A percentile compares a stretch with the other conserved stretches of the same genome.
phyloP scores from a whole-genome alignment of 2,329 filamentous ascomycete genomes.

The Calonectria pteridis region DNA sequence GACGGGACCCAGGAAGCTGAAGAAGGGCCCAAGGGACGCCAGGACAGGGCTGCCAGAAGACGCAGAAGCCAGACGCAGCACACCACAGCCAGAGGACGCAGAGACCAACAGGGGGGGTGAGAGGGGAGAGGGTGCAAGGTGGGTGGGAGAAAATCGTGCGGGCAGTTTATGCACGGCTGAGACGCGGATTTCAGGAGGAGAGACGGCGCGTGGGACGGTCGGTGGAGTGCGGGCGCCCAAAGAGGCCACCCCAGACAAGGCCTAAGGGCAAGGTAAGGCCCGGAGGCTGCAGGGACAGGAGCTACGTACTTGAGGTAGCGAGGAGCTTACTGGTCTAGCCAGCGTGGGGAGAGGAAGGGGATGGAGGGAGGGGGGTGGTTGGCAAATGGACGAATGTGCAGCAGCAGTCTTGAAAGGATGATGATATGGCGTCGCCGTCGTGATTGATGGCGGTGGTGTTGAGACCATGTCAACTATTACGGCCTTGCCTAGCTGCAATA shows the following conservation, averaged over 20 bases:
- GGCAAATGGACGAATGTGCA: neutral
- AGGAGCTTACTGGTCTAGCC: neutral
- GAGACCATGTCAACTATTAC: conserved; percentile 7
- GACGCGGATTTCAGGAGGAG: conserved; percentile 48
- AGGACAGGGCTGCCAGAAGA: conserved; percentile 9
- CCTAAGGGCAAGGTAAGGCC: conserved; percentile 4
- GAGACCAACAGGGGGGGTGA: conserved; percentile 13
- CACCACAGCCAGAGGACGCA: neutral
- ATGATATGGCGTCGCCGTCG: conserved; percentile 5
- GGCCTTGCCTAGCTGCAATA: neutral
- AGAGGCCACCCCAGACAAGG: conserved; percentile 27
- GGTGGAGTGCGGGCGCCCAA: conserved; percentile 42
- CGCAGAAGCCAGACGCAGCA: conserved; percentile 11
- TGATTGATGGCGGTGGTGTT: conserved; percentile 5
- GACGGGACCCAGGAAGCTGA: conserved; percentile 11
- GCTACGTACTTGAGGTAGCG: conserved; percentile 10
- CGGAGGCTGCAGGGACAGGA: conserved; percentile 19
- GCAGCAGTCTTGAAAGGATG: conserved; percentile 2
- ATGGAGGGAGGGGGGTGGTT: neutral
- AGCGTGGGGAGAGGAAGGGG: conserved; percentile 5
- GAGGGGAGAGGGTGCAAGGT: conserved; percentile 4
- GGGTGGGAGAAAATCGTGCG: conserved; percentile 11
- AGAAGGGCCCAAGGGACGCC: neutral
- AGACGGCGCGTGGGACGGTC: conserved; percentile 47
- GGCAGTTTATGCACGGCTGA: conserved; percentile 47